Base-by-base conservation (phyloP, 2,329 filamentous ascomycete genomes). In the Trichophyton verrucosum region DNA sequence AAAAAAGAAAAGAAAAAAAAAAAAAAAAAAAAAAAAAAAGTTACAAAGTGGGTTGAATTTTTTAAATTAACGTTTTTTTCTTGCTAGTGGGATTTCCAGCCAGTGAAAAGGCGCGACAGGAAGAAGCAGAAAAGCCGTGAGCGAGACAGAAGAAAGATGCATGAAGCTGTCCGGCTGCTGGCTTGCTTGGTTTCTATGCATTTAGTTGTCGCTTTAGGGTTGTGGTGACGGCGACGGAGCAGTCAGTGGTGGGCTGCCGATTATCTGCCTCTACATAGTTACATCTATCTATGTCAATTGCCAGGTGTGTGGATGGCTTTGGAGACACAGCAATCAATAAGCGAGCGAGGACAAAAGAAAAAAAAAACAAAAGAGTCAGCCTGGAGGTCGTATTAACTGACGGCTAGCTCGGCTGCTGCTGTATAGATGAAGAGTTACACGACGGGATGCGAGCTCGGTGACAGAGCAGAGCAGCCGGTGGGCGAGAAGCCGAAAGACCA, bases 51-150 rank as follows among this genome's bases (percentile, higher is more conserved):
- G 27, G 30, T 56, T 15, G 27, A 56, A 38, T 56, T 56, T n/a
- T 30, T 30, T 30, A 7, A 7, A 20, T 20, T 20, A 44, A 38
- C 9, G 33, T 9, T 38, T 38, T 38, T 38, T 38, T 13, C 11
- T 38, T 9, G 2, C 22, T 33, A 55, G 53, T 40, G 53, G 53
- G 53, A 57, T 57, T 57, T 57, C 22, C 55, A 57, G 40, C 55
- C 55, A 57, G 36, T 57, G 55, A 57, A 42, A 57, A 24, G 11
- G 8, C 27, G 27, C 15, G 46, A 27, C 15, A 9, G 6, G 46
- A 11, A 27, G 17, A 51, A 11, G 20, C 33, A 38, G 9, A 13
- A 38, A 38, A 13, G 11, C 33, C 0, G 33, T 4, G 33, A 38
- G 33, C 13, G 8, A 51, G 46, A 15, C 46, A 51, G 46, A 51